Evolutionary conservation across 2,329 filamentous ascomycete genomes (phyloP), one percentile per base, ranked within the genome.

Genomic region (Monilinia vaccinii-corymbosi): DNA sequence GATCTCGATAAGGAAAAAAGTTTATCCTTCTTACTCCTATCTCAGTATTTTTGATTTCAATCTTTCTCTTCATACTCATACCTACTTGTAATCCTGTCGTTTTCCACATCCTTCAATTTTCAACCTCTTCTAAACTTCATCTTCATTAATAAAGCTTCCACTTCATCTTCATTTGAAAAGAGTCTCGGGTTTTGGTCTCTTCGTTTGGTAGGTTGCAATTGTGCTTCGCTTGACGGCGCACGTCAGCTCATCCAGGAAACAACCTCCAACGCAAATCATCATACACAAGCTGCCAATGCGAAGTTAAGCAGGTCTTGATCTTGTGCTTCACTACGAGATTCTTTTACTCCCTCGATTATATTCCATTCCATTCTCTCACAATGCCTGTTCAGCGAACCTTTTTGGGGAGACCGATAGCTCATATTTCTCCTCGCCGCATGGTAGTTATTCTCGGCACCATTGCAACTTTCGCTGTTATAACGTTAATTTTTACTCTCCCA

Each of bases 391-490:
- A 77, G 66, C 74, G 73, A 64, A 73, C 73, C 49, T 32, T 81
- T 46, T 76, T 79, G 56, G 79, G 80, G 56, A 75, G 77, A 56
- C 76, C 77, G 18, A 67, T 83, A 63, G 76, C 78, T 61, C 78
- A 78, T 57, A 72, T 85, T 61, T 73, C 75, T 48, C 75, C 81
- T 25, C 79, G 81, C 50, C 80, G 79, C 58, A 72, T 84, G 63
- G 78, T 78, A 21, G 69, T 80, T 56, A 73, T 85, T 25, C 73
- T 85, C 45, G 73, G 77, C 60, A 70, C 73, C 58, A 73, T 85
- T 49, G 76, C 78, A 61, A 63, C 83, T 44, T 79, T 84, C 65
- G 80, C 79, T 61, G 67, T 85, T 60, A 75, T 80, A 65, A 77
- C 77, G 48, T 75, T 83, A 55, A 73, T 85, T 64, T 76, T 81